Base-by-base conservation (phyloP, 768 basidiomycete species). In the Phanerodontia chrysosporium region DNA sequence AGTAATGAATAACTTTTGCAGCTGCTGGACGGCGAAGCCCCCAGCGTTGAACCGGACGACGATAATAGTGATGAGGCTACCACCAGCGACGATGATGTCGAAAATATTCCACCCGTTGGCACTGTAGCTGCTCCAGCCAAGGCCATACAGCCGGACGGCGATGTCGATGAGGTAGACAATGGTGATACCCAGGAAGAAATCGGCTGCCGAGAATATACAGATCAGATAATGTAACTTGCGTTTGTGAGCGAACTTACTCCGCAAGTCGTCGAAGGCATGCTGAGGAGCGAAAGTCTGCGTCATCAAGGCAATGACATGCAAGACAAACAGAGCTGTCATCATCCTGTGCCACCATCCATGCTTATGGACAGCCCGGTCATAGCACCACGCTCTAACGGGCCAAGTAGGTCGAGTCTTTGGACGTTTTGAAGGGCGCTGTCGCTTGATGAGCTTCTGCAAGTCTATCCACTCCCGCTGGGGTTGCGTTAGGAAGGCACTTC, bases 401-500 rank as follows among this genome's bases (percentile, higher is more conserved):
- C 72, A 78, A 0, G 71, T 73, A 0, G 93, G 93, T 18, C 80
- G 78, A 16, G 59, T 68, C 52, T 82, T 80, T 0, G 96, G 96
- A 25, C 92, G 76, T 66, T 89, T 90, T 0, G 93, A 91, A 1
- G 95, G 95, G 24, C 82, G 80, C 67, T 97, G 93, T 22, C 92
- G 86, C 57, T 79, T 87, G 71, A 98, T 87, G 49, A 95, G 78
- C 68, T 92, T 95, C 63, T 92, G 84, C 22, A 98, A 73, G 72
- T 97, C 94, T 58, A 95, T 90, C 95, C 95, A 98, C 70, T 94
- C 92, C 56, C 89, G 78, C 65, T 98, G 96, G 16, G 93, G 80
- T 57, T 86, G 80, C 0, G 95, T 97, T 30, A 96, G 73, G 49
- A 95, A 83, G 1, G 95, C 94, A 3, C 85, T 83, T 16, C 95